Conservation (phyloP, 2,329 filamentous ascomycete genomes). For the Penicillium sp. region DNA sequence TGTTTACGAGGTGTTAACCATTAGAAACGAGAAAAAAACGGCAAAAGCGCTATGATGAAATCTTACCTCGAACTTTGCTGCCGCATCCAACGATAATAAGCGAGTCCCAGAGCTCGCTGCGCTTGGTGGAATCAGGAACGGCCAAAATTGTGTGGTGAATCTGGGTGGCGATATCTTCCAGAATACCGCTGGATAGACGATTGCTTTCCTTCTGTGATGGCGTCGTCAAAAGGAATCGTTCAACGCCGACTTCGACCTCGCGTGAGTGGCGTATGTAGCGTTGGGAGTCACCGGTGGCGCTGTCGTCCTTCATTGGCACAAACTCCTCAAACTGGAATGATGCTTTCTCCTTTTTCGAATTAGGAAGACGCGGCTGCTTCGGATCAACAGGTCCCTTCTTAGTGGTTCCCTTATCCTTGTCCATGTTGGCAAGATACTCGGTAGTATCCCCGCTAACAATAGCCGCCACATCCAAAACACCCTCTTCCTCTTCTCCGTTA, state of each 20-base stretch:
- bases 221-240: conserved; percentile 56
- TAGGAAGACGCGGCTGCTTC: conserved; percentile 51
- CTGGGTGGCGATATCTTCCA: conserved; percentile 76
- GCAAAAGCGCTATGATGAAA: too few species aligned
- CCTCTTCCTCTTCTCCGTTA: conserved; percentile 53
- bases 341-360: conserved; percentile 54
- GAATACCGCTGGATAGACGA: conserved; percentile 53
- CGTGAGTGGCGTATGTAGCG: conserved; percentile 48
- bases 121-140: conserved; percentile 77
- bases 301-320: conserved; percentile 49
- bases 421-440: conserved; percentile 57
- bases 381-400: conserved; percentile 49
- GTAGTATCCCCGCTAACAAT: conserved; percentile 60
- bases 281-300: conserved; percentile 45
- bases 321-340: conserved; percentile 59
- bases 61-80: conserved; percentile 54
- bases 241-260: conserved; percentile 58
- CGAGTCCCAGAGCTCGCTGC: conserved; percentile 84
- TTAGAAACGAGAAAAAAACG: too few species aligned
- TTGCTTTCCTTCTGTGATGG: conserved; percentile 31
- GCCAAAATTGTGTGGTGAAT: conserved; percentile 78
- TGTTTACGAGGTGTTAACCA: conserved; percentile 38
- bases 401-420: conserved; percentile 54
- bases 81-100: conserved; percentile 90
- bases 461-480: conserved; percentile 58